Evolutionary conservation across 495 filamentous ascomycete species (phyloP).

Genomic region (Pseudotulostoma volvatum): DNA sequence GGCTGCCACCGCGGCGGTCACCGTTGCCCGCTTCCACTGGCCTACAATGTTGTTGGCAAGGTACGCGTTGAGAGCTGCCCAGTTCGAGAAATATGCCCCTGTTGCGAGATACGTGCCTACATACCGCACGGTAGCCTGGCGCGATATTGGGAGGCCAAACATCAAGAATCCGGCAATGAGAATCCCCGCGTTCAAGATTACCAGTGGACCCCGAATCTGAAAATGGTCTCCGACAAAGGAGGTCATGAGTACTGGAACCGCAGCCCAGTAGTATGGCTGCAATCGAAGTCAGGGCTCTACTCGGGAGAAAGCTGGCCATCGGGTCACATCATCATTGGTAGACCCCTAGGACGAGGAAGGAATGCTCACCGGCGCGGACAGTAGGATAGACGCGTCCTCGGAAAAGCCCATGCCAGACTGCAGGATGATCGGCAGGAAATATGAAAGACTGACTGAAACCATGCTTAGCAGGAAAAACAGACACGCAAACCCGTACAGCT

Average conservation of each 20-base stretch:
- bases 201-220: conserved; percentile 48
- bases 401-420: conserved; percentile 57
- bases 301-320: background rate
- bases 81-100: conserved; percentile 64
- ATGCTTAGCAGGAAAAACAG: conserved; percentile 63
- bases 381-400: conserved; percentile 45
- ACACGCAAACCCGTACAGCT: conserved; percentile 56
- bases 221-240: conserved; percentile 52
- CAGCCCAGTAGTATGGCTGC: conserved; percentile 59
- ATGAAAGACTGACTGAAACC: conserved; percentile 49
- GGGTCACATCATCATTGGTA: background rate
- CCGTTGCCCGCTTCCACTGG: conserved; percentile 65
- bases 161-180: conserved; percentile 60
- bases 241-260: conserved; percentile 52
- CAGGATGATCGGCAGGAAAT: conserved; percentile 59
- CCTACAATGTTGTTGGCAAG: conserved; percentile 55
- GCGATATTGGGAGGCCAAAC: conserved; percentile 44
- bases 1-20: conserved; percentile 49
- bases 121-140: conserved; percentile 53
- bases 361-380: conserved; percentile 43
- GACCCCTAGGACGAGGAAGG: background rate
- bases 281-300: no score
- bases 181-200: conserved; percentile 55
- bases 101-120: conserved; percentile 60
- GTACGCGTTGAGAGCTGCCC: conserved; percentile 61